Evolutionary conservation across 2,329 filamentous ascomycete genomes (phyloP), one percentile per base, ranked within the genome.

Genomic region (Hypoxylon sp.): DNA sequence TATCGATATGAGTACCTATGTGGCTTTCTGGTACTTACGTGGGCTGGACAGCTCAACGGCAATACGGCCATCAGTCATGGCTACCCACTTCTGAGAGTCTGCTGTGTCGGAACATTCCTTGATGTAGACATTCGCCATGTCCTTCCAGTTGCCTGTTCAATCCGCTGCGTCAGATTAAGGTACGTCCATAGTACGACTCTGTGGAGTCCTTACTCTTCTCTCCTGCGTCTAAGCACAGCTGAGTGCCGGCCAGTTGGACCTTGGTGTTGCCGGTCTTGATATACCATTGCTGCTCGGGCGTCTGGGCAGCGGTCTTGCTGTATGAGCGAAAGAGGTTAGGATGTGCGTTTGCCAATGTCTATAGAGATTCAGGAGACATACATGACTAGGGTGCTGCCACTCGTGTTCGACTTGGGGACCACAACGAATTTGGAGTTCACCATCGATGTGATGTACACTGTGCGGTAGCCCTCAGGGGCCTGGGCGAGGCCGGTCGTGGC

Each of bases 261-360:
- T 77, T 80, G 51, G 76, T 78, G 37, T 66, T 69, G 62, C 78
- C 79, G 22, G 71, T 68, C 69, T 78, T 78, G 72, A 83, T 62
- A 59, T 80, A 81, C 81, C 81, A 83, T 63, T 82, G 80, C 70
- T 83, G 81, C 66, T 81, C 80, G 1, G 79, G 71, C 67, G 74
- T 79, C 66, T 73, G 72, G 48, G 66, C 74, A 30, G 61, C 75
- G 1, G 78, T 80, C 63, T 81, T 74, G 2, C 79, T 81, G 56
- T 14, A 56, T 22, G 40, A 8, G 54, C 42, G 49, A 27, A 11
- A 61, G 25, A 44, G n/a, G 33, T 69, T 44, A 71, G 69, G 1
- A 27, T 5, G 2, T 2, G 3, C 1, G 2, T 27, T 50, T 33
- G 8, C 2, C 1, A 11, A 46, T 10, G 2, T 2, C 1, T 17